phyloP scores from a whole-genome alignment of 306 rosid species.

The Cucurbita moschata region DNA sequence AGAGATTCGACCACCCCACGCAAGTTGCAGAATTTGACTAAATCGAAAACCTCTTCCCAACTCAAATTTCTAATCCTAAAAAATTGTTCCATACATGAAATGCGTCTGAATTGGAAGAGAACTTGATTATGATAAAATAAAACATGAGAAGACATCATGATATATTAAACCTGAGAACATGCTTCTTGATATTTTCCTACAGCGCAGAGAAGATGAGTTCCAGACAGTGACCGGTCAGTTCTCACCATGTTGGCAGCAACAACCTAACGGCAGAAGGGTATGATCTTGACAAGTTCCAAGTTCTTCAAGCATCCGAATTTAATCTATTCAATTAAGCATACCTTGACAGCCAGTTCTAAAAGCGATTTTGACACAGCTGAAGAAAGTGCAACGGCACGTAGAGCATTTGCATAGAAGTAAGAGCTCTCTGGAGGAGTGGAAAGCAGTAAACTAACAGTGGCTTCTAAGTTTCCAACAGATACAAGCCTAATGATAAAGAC shows the following conservation, averaged over 20 bases:
- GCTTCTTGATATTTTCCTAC: conserved; percentile 98
- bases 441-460: conserved; percentile 85
- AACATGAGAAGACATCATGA: not conserved
- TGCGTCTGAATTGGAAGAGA: not conserved
- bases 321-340: conserved; percentile 20
- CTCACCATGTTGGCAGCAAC: conserved; percentile 99
- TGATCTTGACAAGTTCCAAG: not conserved
- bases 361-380: conserved; percentile 90
- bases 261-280: conserved; percentile 37
- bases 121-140: not conserved
- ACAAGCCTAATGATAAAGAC: conserved; percentile 46
- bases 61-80: not conserved
- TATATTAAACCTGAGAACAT: conserved; percentile 79
- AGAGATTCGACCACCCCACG: not conserved
- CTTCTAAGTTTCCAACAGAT: conserved; percentile 82
- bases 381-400: conserved; percentile 94
- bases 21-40: not conserved
- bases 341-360: conserved; percentile 96
- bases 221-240: conserved; percentile 89
- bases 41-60: not conserved
- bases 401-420: conserved; percentile 75
- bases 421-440: conserved; percentile 97
- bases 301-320: conserved; percentile 11
- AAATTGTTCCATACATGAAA: not conserved
- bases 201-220: conserved; percentile 97